phyloP scores from a whole-genome alignment of 148 eudicot species.

The Gaultheria prostrata region DNA sequence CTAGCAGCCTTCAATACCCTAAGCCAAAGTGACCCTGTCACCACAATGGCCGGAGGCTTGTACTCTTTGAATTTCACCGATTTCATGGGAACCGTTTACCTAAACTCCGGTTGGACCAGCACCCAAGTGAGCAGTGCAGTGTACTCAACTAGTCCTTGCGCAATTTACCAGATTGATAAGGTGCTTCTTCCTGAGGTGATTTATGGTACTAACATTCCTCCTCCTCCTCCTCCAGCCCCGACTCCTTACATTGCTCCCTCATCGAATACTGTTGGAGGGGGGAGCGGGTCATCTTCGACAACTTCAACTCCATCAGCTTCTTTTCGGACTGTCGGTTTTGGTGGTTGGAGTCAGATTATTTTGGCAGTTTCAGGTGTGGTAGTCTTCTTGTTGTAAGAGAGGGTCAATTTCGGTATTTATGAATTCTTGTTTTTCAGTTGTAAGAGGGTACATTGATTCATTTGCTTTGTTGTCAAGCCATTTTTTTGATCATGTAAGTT shows the following conservation, averaged over 20 bases:
- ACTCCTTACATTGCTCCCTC: constrained; percentile 50
- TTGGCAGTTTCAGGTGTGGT: constrained; percentile 39
- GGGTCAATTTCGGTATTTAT: constrained; percentile 15
- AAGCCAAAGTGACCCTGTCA: constrained; percentile 47
- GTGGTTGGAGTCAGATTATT: constrained; percentile 33
- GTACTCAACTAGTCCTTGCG: constrained; percentile 60
- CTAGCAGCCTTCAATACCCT: constrained; percentile 72
- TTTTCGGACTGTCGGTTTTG: constrained; percentile 19
- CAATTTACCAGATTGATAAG: constrained; percentile 63
- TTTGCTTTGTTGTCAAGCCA: constrained; percentile 36
- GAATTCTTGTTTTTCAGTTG: constrained; percentile 27
- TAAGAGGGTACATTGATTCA: constrained; percentile 24
- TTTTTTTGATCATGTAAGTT: constrained; percentile 17
- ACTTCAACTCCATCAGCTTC: constrained; percentile 34
- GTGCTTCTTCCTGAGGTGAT: constrained; percentile 88
- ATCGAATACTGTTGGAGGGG: constrained; percentile 42
- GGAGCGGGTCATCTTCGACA: constrained; percentile 22
- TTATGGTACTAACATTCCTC: constrained; percentile 89
- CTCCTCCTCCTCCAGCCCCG: constrained; percentile 80
- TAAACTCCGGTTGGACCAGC: constrained; percentile 64
- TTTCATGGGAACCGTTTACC: constrained; percentile 46
- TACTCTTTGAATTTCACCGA: constrained; percentile 71
- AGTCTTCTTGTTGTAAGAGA: constrained; percentile 34
- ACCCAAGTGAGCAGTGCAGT: constrained; percentile 78
- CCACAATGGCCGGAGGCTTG: constrained; percentile 64